Base-by-base conservation (phyloP, 2,329 filamentous ascomycete genomes). In the Alternaria arborescens region DNA sequence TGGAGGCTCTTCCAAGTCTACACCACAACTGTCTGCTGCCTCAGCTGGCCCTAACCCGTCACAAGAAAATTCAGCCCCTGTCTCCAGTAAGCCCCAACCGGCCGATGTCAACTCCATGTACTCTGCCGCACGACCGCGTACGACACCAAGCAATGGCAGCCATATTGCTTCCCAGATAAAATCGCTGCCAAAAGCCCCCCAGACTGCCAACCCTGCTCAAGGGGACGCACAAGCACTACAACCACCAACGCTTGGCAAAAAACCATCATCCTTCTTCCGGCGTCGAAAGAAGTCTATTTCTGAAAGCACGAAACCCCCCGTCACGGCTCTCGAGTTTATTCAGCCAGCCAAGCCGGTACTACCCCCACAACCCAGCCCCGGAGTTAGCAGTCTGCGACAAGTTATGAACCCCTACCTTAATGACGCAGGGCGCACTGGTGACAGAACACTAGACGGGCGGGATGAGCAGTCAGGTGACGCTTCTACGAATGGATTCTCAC, bases 241-340 rank as follows among this genome's bases (percentile, higher is more conserved):
- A 48, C 72, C 69, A 51, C 71, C 67, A 24, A 71, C 74, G 4
- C 81, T 97, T 52, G 91, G 92, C 71, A 97, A 97, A 83, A 97
- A 97, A 78, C 88, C 92, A 4, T 96, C 94, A 1, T 94, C 93
- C 0, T 98, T 99, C 81, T 98, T 98, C 81, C 87, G 95, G 64
- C 87, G 95, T 61, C 87, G 94, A 65, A 98, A 98, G 86, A 96
- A 94, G 85, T 97, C 94, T 5, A 80, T 93, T 34, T 87, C 88
- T 14, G 93, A 96, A 64, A 76, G 78, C 44, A 84, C 87, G 22
- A 85, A 85, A 40, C 88, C 90, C 34, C 88, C 90, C 8, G 78
- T 89, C 30, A 86, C 77, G 65, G 79, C 83, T 43, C 68, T 82
- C 28, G 78, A 81, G 38, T 71, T 82, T 36, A 78, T 77, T 11